Conservation (phyloP, 176 grass and related monocot species). For the Secale cereale region DNA sequence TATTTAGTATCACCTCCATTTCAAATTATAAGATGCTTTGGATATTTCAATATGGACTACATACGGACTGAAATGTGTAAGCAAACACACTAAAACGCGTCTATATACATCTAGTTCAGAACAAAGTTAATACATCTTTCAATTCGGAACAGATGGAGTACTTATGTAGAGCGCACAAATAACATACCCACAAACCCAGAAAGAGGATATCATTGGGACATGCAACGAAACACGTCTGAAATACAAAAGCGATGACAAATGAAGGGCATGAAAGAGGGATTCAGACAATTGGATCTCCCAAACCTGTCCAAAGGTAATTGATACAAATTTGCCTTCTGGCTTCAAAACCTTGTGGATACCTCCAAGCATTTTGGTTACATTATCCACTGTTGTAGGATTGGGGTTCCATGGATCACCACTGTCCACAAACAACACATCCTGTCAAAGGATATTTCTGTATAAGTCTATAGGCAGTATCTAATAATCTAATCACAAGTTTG, state of each 20-base stretch:
- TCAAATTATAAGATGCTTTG: too few relatives aligned
- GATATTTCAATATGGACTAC: too few relatives aligned
- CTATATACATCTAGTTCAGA: too few relatives aligned
- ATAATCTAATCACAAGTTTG: background rate
- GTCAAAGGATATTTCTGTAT: constrained; percentile 26
- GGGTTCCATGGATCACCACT: constrained; percentile 97
- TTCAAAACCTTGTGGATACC: constrained; percentile 80
- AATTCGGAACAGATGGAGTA: too few relatives aligned
- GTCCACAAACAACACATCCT: constrained; percentile 93
- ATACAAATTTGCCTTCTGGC: constrained; percentile 67
- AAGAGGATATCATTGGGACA: background rate
- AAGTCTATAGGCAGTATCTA: background rate
- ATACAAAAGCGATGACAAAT: background rate
- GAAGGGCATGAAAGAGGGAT: background rate
- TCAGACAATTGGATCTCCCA: background rate
- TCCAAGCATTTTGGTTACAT: constrained; percentile 92
- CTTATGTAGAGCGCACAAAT: background rate
- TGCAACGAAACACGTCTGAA: background rate
- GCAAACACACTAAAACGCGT: too few relatives aligned
- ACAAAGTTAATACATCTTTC: too few relatives aligned
- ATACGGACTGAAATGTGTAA: too few relatives aligned
- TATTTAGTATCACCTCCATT: background rate
- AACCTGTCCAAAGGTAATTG: constrained; percentile 93
- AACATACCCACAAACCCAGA: background rate
- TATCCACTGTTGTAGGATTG: constrained; percentile 53